Base-by-base conservation (phyloP, 441 rosid species). In the Arabidopsis hybrid region DNA sequence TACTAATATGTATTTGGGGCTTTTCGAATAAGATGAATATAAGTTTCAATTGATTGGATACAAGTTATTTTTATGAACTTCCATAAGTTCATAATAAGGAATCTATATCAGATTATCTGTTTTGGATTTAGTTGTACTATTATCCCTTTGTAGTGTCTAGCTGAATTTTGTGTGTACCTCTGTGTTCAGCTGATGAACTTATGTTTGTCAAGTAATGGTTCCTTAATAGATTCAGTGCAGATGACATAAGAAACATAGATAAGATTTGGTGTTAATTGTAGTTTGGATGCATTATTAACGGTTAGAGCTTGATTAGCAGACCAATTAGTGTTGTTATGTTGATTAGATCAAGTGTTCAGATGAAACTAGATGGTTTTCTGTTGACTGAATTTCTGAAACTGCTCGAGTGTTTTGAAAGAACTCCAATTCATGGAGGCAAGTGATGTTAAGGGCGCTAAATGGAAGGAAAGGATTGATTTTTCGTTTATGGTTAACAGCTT, bases 141-240 rank as follows among this genome's bases (percentile, higher is more conserved):
- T 47, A 40, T 26, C 4, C 14, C 14, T 34, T 34, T 34, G 26
- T 34, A 55, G 34, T 43, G 35, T 32, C 18, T 56, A 57, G 45
- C 45, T 17, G 55, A 42, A 31, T 40, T 13, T 26, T 8, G 31
- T 14, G n/a, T 63, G 55, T 63, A 64, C 7, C 12, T 42, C 50
- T 46, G 65, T 40, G 69, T 55, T 67, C 40, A 55, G 52, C 6
- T 42, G 32, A 56, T 50, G 50, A 40, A 40, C 62, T 40, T 18
- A 38, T 29, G 31, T 11, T 42, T 40, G 26, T n/a, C 39, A 29
- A 51, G 29, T 21, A 18, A 52, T 52, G 39, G 39, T 52, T 66
- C 36, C n/a, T 39, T 14, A n/a, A 26, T 52, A 26, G 8, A 52
- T 11, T 10, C 14, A 26, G 11, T 39, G 36, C 29, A 21, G 29